These are phyloP conservation scores for Parsonsia alboflavescens DNA, from an alignment of 257 asterid genomes.

Conservation along the genomic window DNA sequence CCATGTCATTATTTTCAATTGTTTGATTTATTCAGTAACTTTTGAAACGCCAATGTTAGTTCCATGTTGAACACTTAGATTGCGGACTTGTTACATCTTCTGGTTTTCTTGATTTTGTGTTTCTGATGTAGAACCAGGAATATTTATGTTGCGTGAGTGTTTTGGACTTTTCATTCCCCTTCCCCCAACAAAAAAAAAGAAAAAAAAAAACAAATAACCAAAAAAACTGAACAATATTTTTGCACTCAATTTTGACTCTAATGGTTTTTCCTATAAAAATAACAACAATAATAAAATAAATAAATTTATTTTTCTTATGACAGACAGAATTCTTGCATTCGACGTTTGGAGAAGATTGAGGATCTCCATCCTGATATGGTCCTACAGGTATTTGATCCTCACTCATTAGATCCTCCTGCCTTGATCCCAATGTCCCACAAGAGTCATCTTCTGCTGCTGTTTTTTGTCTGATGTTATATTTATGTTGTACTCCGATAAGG, in stretches of 20 bases:
- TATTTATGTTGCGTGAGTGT: neutral
- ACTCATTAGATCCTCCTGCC: neutral
- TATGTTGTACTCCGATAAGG: neutral
- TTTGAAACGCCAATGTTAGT: neutral
- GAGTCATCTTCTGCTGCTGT: neutral
- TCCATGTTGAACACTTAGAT: neutral
- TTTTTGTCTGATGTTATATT: neutral
- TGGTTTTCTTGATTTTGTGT: neutral
- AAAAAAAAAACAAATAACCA: no score
- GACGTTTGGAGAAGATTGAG: conserved; percentile 46
- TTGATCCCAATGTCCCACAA: neutral
- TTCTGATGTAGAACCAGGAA: neutral
- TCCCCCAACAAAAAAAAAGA: neutral
- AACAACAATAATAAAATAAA: neutral
- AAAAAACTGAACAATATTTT: no score
- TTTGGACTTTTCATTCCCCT: neutral
- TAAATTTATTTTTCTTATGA: conserved; percentile 5
- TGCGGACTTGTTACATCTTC: neutral
- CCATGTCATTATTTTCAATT: neutral
- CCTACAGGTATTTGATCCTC: conserved; percentile 49
- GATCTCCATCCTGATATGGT: conserved; percentile 72
- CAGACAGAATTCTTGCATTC: conserved; percentile 38
- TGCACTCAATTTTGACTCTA: neutral
- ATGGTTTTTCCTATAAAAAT: no score
- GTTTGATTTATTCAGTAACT: neutral